These are phyloP conservation scores for Nephelium lappaceum DNA, from an alignment of 345 rosid species.

Conservation along the genomic window DNA sequence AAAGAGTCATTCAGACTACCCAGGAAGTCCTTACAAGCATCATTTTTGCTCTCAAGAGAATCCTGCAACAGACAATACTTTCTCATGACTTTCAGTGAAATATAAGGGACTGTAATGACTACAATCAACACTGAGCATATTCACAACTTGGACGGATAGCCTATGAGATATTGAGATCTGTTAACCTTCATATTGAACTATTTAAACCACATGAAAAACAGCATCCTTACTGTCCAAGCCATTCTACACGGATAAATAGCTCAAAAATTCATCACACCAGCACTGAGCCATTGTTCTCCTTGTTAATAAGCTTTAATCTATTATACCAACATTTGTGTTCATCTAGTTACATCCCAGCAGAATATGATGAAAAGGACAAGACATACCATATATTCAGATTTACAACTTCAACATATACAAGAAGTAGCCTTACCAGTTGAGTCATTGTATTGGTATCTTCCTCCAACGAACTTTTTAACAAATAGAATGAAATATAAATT, in stretches of 20 bases:
- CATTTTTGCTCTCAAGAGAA: conserved; percentile 64
- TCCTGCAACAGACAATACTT: conserved; percentile 56
- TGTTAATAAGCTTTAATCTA: neutral
- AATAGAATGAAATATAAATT: conserved; percentile 73
- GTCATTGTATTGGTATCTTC: conserved; percentile 51
- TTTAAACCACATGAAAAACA: neutral
- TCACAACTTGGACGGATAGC: neutral
- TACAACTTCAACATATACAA: neutral
- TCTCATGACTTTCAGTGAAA: neutral
- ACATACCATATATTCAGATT: neutral
- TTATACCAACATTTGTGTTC: neutral
- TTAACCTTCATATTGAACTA: neutral
- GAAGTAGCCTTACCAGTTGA: conserved; percentile 55
- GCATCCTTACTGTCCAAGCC: neutral
- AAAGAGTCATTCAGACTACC: conserved; percentile 63
- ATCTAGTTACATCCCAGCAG: neutral
- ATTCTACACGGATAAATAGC: neutral
- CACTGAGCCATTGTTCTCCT: neutral
- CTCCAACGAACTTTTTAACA: conserved; percentile 59
- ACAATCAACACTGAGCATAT: conserved; percentile 7
- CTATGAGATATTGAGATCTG: neutral
- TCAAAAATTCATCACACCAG: neutral
- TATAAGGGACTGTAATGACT: neutral
- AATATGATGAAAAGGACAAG: conserved; percentile 3
- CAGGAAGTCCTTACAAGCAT: conserved; percentile 62